phyloP scores from a whole-genome alignment of 805 yeast genomes.

The Nakazawaea molendinolei region DNA sequence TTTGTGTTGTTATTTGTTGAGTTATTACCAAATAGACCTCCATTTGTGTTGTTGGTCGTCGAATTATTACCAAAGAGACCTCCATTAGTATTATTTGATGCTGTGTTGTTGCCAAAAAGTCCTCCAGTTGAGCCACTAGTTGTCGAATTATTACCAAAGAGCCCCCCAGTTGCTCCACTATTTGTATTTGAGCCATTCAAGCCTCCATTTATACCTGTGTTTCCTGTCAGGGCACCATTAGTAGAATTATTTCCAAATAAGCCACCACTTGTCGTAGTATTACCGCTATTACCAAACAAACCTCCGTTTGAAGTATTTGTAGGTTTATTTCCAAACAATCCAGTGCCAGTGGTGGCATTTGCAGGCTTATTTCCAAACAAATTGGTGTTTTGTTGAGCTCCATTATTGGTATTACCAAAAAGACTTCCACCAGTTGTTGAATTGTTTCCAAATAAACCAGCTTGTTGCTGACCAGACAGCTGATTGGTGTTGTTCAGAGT shows the following conservation, averaged over 20 bases:
- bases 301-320: constrained; percentile 14
- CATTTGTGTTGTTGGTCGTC: constrained; percentile 11
- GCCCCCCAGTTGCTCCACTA: constrained; percentile 15
- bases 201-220: no score
- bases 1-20: constrained; percentile 5
- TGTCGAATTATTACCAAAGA: constrained; percentile 20
- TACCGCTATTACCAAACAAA: constrained; percentile 19
- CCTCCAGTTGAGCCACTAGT: constrained; percentile 8
- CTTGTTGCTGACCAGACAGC: constrained; percentile 18
- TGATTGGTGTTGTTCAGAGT: no score
- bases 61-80: constrained; percentile 19
- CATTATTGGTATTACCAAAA: constrained; percentile 18
- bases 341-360: not conserved
- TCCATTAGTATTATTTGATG: constrained; percentile 15
- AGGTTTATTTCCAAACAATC: not conserved
- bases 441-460: constrained; percentile 9
- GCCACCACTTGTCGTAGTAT: constrained; percentile 11
- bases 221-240: no score
- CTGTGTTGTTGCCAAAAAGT: constrained; percentile 12
- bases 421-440: constrained; percentile 11
- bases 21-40: constrained; percentile 17
- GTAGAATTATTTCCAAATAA: constrained; percentile 16
- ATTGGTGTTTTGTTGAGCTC: no score
- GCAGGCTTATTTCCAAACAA: constrained; percentile 1
- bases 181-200: no score